phyloP scores from a whole-genome alignment of 73 alveolate species.

The Tetrahymena elliotti region DNA sequence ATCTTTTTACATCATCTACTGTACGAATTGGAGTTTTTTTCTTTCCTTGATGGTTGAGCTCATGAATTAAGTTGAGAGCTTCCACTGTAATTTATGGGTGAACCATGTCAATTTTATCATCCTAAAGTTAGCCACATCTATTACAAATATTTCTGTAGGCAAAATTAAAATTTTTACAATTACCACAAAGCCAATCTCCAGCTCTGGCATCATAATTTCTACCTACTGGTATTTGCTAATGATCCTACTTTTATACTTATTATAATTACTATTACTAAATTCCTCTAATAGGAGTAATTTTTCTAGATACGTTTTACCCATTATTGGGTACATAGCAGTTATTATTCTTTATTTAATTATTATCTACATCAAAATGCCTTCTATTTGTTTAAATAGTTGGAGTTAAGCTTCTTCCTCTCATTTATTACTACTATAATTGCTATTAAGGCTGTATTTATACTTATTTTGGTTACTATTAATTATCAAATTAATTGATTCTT shows the following conservation, averaged over 20 bases:
- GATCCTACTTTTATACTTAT: neutral
- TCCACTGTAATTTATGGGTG: neutral
- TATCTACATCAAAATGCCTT: neutral
- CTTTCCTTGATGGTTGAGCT: neutral
- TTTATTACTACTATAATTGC: neutral
- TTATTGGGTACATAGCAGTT: neutral
- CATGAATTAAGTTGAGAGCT: neutral
- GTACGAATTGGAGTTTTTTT: neutral
- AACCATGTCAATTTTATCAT: neutral
- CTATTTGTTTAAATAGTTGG: neutral
- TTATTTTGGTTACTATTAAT: neutral
- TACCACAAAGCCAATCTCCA: conserved; percentile 83
- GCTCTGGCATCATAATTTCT: conserved; percentile 52
- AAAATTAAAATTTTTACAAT: conserved; percentile 70
- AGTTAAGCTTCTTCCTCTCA: neutral
- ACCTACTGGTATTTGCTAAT: neutral
- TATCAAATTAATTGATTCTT: neutral
- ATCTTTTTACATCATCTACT: neutral
- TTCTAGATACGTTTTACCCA: neutral
- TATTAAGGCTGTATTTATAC: neutral
- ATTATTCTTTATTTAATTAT: neutral
- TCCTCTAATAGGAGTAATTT: neutral
- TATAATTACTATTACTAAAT: neutral
- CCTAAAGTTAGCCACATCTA: conserved; percentile 51
- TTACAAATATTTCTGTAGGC: conserved; percentile 71